Conservation (phyloP, 2,329 filamentous ascomycete species). For the Diaporthe nobilis region DNA sequence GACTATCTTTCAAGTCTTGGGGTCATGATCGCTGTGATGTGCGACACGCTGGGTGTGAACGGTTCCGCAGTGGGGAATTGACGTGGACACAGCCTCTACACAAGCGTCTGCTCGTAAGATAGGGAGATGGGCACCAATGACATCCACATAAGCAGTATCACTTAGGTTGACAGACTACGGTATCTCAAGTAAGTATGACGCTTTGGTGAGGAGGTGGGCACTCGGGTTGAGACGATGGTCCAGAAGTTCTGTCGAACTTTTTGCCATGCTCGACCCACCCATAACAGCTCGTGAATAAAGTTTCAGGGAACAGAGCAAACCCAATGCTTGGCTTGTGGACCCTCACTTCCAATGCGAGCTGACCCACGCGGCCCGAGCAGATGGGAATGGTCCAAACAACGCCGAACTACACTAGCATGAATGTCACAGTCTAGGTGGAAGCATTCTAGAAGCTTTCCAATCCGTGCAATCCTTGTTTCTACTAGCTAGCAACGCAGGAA, state of each 20-base stretch:
- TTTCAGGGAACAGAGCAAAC: slow-evolving; percentile 28
- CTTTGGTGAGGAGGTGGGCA: not conserved
- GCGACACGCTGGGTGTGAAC: slow-evolving; percentile 1
- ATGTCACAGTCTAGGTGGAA: slow-evolving; percentile 26
- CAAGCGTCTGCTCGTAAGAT: not conserved
- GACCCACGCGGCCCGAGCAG: slow-evolving; percentile 32
- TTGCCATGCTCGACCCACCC: slow-evolving; percentile 17
- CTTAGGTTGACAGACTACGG: not conserved
- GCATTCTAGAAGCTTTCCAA: slow-evolving; percentile 26
- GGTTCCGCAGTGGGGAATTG: slow-evolving; percentile 25
- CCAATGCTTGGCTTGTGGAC: slow-evolving; percentile 23
- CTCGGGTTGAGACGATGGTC: not conserved
- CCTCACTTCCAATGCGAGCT: slow-evolving; percentile 30
- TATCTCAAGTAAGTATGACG: not conserved
- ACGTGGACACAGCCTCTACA: not conserved
- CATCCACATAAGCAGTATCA: not conserved
- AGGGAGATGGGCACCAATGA: slow-evolving; percentile 6
- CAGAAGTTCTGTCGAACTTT: slow-evolving; percentile 18
- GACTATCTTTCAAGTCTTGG: not conserved
- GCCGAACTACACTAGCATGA: not conserved
- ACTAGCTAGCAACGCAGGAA: not conserved
- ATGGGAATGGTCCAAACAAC: slow-evolving; percentile 8
- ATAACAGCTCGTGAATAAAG: slow-evolving; percentile 7
- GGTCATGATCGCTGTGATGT: slow-evolving; percentile 17
- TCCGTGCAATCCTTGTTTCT: slow-evolving; percentile 2